A percentile compares a stretch with the other conserved stretches of the same genome.
phyloP scores from a whole-genome alignment of 1,284 basidiomycete species.

The Sparassis latifolia region DNA sequence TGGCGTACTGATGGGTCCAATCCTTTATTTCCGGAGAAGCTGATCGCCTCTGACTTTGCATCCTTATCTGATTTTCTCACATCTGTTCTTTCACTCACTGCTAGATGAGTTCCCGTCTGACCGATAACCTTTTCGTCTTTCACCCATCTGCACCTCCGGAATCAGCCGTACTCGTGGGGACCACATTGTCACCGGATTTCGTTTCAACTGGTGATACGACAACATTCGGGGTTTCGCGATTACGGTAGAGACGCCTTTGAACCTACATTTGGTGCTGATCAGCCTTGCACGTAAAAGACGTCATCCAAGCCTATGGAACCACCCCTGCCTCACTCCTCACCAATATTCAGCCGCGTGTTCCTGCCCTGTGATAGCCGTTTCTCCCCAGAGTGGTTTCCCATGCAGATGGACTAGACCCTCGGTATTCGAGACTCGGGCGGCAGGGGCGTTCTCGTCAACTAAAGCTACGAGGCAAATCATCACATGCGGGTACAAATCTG shows the following conservation, averaged over 20 bases:
- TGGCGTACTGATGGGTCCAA: no score
- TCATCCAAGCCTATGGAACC: not conserved
- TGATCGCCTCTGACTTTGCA: not conserved
- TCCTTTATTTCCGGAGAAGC: no score
- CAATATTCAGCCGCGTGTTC: not conserved
- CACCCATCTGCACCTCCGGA: no score
- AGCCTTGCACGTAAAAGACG: not conserved
- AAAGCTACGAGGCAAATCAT: not conserved
- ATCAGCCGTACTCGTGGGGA: no score
- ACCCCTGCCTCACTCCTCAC: not conserved
- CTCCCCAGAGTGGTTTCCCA: not conserved
- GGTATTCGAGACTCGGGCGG: not conserved
- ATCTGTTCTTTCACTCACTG: not conserved
- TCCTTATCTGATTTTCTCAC: not conserved
- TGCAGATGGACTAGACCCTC: not conserved
- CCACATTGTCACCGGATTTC: no score
- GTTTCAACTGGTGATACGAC: no score
- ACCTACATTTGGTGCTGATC: not conserved
- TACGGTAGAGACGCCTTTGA: no score
- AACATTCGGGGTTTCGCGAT: no score
- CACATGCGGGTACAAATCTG: not conserved
- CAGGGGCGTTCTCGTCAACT: not conserved
- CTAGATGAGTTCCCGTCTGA: not conserved
- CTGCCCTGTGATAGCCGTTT: not conserved
- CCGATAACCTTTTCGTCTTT: not conserved